phyloP scores from a whole-genome alignment of 1,284 basidiomycete genomes.

The Moesziomyces antarcticus region DNA sequence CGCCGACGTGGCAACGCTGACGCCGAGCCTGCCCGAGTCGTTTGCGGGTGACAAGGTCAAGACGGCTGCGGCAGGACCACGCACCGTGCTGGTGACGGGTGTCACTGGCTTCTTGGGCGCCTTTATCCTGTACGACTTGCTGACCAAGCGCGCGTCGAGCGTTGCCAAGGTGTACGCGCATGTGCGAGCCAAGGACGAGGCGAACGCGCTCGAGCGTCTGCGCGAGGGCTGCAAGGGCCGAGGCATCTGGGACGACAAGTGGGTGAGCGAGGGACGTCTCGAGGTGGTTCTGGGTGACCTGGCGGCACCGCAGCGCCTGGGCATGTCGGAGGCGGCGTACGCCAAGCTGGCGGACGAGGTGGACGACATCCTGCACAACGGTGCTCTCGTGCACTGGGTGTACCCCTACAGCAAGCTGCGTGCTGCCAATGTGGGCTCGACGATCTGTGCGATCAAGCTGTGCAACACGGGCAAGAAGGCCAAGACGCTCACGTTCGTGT shows the following conservation, averaged over 20 bases:
- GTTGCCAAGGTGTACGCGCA: constrained; percentile 91
- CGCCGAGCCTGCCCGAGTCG: constrained; percentile 67
- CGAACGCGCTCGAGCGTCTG: constrained; percentile 78
- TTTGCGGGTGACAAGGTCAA: constrained; percentile 45
- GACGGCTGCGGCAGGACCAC: constrained; percentile 22
- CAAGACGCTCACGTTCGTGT: constrained; percentile 90
- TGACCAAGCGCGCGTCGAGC: constrained; percentile 73
- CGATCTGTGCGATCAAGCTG: constrained; percentile 83
- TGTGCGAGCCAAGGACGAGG: constrained; percentile 78
- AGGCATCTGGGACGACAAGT: constrained; percentile 91
- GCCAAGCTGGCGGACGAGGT: constrained; percentile 77
- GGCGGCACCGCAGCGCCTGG: constrained; percentile 77
- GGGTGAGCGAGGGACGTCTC: constrained; percentile 78
- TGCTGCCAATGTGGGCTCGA: constrained; percentile 89
- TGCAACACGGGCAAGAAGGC: constrained; percentile 74
- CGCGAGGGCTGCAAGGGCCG: constrained; percentile 82
- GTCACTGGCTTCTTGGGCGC: constrained; percentile 97
- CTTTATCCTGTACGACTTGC: constrained; percentile 86
- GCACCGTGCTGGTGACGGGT: constrained; percentile 93
- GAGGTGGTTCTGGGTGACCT: constrained; percentile 92
- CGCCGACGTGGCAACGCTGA: constrained; percentile 79
- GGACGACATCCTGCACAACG: constrained; percentile 92
- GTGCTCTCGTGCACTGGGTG: constrained; percentile 98
- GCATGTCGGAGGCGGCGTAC: constrained; percentile 79
- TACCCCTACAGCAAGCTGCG: constrained; percentile 96